Evolutionary conservation across 495 filamentous ascomycete species (phyloP).

Genomic region (Penicillium lividum): DNA sequence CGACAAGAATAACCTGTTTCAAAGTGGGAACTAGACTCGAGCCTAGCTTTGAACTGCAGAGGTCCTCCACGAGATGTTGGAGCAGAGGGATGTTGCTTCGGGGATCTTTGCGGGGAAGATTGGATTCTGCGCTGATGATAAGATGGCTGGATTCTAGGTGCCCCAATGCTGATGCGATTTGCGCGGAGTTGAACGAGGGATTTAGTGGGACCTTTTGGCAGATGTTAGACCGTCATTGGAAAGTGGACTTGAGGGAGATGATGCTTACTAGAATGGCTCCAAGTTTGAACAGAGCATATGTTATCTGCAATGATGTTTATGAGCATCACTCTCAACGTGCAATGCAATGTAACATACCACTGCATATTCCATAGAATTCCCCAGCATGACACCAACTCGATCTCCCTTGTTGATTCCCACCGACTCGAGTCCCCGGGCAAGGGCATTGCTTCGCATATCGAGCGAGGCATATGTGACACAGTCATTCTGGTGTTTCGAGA

Average conservation of each 20-base stretch:
- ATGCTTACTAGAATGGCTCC: constrained; percentile 76
- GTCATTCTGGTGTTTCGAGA: constrained; percentile 63
- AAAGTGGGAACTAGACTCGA: constrained; percentile 71
- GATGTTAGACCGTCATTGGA: not conserved
- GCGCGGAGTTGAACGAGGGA: constrained; percentile 79
- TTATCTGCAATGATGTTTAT: constrained; percentile 43
- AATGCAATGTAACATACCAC: constrained; percentile 46
- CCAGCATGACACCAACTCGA: constrained; percentile 80
- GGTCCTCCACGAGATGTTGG: constrained; percentile 60
- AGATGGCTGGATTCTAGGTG: constrained; percentile 77
- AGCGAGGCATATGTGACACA: constrained; percentile 72
- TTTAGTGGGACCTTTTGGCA: constrained; percentile 77
- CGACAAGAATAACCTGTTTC: constrained; percentile 68
- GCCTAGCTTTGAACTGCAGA: constrained; percentile 53
- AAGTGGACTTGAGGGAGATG: constrained; percentile 3
- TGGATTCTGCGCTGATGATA: constrained; percentile 82
- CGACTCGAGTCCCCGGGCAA: constrained; percentile 72
- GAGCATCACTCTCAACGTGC: constrained; percentile 1
- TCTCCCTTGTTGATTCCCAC: constrained; percentile 82
- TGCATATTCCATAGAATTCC: constrained; percentile 82
- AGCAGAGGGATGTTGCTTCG: constrained; percentile 75
- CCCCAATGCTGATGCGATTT: constrained; percentile 74
- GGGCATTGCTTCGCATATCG: constrained; percentile 71
- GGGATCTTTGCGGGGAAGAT: constrained; percentile 77
- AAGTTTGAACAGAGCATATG: constrained; percentile 90